Evolutionary conservation across 495 filamentous ascomycete species (phyloP).

Genomic region (Daldinia decipiens): DNA sequence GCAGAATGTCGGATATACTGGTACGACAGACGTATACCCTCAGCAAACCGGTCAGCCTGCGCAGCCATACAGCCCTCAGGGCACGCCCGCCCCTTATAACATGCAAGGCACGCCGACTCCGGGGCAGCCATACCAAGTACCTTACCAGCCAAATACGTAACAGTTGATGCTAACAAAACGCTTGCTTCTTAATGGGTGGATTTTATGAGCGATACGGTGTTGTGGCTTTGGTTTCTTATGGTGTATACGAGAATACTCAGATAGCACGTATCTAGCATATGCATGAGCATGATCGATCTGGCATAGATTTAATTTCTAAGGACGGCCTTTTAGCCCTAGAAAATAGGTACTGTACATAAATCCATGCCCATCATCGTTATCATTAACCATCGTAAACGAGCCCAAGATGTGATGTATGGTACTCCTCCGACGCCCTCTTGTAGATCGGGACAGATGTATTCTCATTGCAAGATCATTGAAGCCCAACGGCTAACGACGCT

Average conservation of each 20-base stretch:
- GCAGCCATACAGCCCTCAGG: constrained; percentile 25
- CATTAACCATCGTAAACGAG: not conserved
- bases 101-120: constrained; percentile 22
- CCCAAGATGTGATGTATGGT: not conserved
- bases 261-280: not conserved
- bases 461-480: not conserved
- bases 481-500: not conserved
- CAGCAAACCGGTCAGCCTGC: constrained; percentile 18
- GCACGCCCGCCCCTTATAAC: constrained; percentile 25
- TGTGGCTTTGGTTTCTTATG: constrained; percentile 9
- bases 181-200: not conserved
- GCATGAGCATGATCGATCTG: not conserved
- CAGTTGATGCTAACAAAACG: not conserved
- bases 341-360: constrained; percentile 17
- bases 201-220: constrained; percentile 21
- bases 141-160: constrained; percentile 14
- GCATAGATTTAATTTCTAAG: not conserved
- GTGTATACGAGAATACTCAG: not conserved
- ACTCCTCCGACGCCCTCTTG: not conserved
- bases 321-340: not conserved
- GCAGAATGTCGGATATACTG: constrained; percentile 37
- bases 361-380: not conserved
- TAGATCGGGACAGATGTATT: not conserved
- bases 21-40: constrained; percentile 34
- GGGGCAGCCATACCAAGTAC: constrained; percentile 26